Base-by-base conservation (phyloP, 306 rosid species). In the Delonix regia region DNA sequence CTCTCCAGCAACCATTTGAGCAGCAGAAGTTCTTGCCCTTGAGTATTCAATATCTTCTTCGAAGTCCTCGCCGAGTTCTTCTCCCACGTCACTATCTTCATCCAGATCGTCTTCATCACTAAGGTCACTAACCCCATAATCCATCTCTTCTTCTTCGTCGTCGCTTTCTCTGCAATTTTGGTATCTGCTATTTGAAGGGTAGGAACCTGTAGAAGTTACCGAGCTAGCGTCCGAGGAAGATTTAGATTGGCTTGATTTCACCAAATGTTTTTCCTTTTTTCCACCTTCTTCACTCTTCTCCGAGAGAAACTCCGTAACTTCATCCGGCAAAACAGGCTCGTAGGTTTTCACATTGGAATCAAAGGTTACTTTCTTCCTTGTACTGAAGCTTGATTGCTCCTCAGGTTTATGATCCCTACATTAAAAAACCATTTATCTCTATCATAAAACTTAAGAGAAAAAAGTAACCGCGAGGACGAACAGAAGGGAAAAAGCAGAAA, bases 321-420 rank as follows among this genome's bases (percentile, higher is more conserved):
- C 86, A 51, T 89, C 81, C 25, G 25, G 64, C 18, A 75, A 66
- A 77, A 81, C 90, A 73, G 83, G 87, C 75, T 95, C 98, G 30
- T 88, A 91, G 71, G 96, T 86, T 74, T 86, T 89, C 28, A 95
- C 90, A 78, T 83, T 91, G 24, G 94, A 87, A 85, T 95, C 96
- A 78, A 95, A 91, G 27, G 94, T 87, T 25, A 95, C 96, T 84
- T 91, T 91, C 91, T 88, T 95, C 81, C 77, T 87, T 38, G 85
- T 10, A 76, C 79, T 87, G 2, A 70, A 65, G 83, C 78, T 88
- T 15, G 73, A 21, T 82, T 83, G 88, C 84, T 88, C 92, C 77
- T 83, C 88, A 61, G 69, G 83, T 77, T 83, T 77, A 24, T 1
- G 28, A 38, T 86, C 82, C 88, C 97, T 92, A 61, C 81, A 86